Percentiles rank a stretch among this genome's conserved stretches.
Evolutionary conservation across 345 rosid genomes (phyloP).

Genomic region (Trapa bicornis): DNA sequence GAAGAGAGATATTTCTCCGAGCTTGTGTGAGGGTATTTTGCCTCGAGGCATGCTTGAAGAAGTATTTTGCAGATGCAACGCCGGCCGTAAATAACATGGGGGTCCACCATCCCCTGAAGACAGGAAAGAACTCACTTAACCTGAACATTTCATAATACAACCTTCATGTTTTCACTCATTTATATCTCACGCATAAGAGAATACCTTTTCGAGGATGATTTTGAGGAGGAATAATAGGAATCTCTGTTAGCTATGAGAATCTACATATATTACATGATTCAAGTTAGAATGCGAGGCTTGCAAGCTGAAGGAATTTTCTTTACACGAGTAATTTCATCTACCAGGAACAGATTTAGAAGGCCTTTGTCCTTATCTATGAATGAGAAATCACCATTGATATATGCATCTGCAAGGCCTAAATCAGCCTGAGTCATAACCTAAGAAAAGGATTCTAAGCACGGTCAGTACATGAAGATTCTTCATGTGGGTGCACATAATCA

Average conservation of each 20-base stretch:
- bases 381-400: conserved; percentile 67
- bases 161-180: neutral
- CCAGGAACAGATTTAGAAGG: conserved; percentile 63
- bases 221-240: conserved; percentile 24
- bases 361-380: conserved; percentile 67
- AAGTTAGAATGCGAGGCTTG: neutral
- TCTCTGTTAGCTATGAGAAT: conserved; percentile 70
- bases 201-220: conserved; percentile 52
- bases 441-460: neutral
- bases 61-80: conserved; percentile 65
- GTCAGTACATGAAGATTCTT: neutral
- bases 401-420: conserved; percentile 85
- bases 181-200: neutral
- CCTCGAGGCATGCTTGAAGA: conserved; percentile 59
- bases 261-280: conserved; percentile 19
- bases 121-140: neutral
- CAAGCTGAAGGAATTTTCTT: neutral
- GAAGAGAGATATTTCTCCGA: conserved; percentile 78
- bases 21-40: conserved; percentile 82
- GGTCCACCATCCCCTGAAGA: conserved; percentile 91
- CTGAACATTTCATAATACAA: neutral
- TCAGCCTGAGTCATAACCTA: conserved; percentile 91
- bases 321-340: conserved; percentile 18
- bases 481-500: neutral
- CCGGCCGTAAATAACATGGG: conserved; percentile 65